phyloP scores from a whole-genome alignment of 495 filamentous ascomycete genomes.

The Penicillium ochrochloron region DNA sequence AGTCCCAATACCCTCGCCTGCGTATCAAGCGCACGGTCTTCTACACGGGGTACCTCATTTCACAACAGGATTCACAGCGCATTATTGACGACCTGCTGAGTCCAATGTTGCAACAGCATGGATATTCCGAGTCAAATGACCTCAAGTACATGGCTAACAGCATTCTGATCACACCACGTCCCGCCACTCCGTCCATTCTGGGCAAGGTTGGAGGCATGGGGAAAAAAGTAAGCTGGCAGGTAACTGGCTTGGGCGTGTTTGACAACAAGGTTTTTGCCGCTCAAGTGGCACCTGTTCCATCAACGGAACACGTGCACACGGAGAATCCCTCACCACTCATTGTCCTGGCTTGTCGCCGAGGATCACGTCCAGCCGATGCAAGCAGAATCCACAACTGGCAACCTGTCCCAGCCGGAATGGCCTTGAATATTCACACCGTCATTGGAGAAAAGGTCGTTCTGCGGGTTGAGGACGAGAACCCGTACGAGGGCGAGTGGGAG shows the following conservation, averaged over 20 bases:
- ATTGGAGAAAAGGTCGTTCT: constrained; percentile 87
- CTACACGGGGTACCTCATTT: constrained; percentile 93
- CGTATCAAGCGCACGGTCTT: constrained; percentile 84
- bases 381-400: constrained; percentile 85
- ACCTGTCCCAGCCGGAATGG: constrained; percentile 67
- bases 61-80: constrained; percentile 65
- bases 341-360: constrained; percentile 72
- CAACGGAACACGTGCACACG: constrained; percentile 67
- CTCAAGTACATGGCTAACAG: constrained; percentile 86
- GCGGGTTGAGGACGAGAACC: constrained; percentile 71
- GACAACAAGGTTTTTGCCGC: constrained; percentile 90
- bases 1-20: constrained; percentile 49
- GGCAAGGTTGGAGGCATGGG: constrained; percentile 86
- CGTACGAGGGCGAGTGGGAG: constrained; percentile 61
- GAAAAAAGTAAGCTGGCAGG: constrained; percentile 78
- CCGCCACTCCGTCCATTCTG: constrained; percentile 67
- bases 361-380: constrained; percentile 78
- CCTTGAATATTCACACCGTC: constrained; percentile 72
- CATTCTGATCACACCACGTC: constrained; percentile 83
- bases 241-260: constrained; percentile 71
- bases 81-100: constrained; percentile 69
- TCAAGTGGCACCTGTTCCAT: constrained; percentile 71
- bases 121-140: constrained; percentile 60
- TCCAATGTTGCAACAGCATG: constrained; percentile 51
- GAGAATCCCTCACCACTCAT: constrained; percentile 75